Conservation (phyloP, 768 basidiomycete genomes). For the Amanita subjunquillea region DNA sequence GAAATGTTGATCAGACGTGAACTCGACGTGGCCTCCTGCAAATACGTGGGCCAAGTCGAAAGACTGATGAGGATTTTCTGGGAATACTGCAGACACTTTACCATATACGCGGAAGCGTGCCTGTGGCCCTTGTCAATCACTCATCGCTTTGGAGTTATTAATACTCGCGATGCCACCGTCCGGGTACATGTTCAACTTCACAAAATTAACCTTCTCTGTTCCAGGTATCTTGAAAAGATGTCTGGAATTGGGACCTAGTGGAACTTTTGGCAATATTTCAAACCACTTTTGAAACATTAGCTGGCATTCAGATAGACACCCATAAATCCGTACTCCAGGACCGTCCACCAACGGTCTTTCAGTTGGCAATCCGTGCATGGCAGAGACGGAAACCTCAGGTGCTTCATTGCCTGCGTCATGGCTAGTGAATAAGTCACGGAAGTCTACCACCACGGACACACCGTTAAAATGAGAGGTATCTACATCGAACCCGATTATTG, state of each 20-base stretch:
- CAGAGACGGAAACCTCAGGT: conserved; percentile 71
- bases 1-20: conserved; percentile 90
- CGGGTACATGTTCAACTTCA: conserved; percentile 92
- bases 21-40: conserved; percentile 76
- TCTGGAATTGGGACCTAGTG: conserved; percentile 74
- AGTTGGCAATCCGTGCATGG: conserved; percentile 31
- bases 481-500: conserved; percentile 76
- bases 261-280: conserved; percentile 64
- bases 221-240: conserved; percentile 76
- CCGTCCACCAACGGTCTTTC: conserved; percentile 38
- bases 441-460: conserved; percentile 13
- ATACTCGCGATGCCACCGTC: conserved; percentile 88
- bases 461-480: conserved; percentile 96
- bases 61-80: conserved; percentile 29
- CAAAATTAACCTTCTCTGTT: conserved; percentile 51
- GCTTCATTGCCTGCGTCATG: conserved; percentile 67
- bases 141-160: conserved; percentile 1
- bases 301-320: neutral
- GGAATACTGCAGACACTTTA: conserved; percentile 54
- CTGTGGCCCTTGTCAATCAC: conserved; percentile 25
- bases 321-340: conserved; percentile 33
- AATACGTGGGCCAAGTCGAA: conserved; percentile 91
- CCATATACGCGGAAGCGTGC: conserved; percentile 93
- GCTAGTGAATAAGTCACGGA: conserved; percentile 1
- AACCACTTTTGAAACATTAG: conserved; percentile 51